phyloP scores from a whole-genome alignment of 2,329 filamentous ascomycete species.

The Harringtonia lauricola region DNA sequence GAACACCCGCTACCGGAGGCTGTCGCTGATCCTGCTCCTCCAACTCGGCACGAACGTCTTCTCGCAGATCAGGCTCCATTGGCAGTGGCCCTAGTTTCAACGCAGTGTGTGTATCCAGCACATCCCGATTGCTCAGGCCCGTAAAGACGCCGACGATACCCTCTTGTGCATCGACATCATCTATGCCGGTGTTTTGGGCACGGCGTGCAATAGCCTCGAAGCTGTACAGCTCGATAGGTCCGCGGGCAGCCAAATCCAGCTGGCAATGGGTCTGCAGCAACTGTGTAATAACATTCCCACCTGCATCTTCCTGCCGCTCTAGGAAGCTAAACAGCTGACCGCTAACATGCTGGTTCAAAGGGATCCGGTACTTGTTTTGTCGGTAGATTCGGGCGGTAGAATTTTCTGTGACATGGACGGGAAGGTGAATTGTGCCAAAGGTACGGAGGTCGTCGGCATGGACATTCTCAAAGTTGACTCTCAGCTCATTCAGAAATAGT shows the following conservation, averaged over 20 bases:
- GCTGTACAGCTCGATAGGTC: slow-evolving; percentile 52
- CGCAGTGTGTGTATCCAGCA: slow-evolving; percentile 41
- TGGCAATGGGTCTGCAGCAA: slow-evolving; percentile 54
- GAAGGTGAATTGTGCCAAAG: slow-evolving; percentile 62
- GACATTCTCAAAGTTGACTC: slow-evolving; percentile 58
- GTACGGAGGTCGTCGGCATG: slow-evolving; percentile 71
- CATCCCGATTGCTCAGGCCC: slow-evolving; percentile 49
- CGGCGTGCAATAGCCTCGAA: slow-evolving; percentile 49
- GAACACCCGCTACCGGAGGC: slow-evolving; percentile 58
- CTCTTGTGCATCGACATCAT: slow-evolving; percentile 52
- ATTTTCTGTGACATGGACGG: slow-evolving; percentile 70
- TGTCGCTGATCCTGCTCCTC: slow-evolving; percentile 73
- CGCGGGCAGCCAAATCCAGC: slow-evolving; percentile 46
- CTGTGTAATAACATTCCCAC: slow-evolving; percentile 66
- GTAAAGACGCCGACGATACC: slow-evolving; percentile 53
- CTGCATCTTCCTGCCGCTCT: slow-evolving; percentile 73
- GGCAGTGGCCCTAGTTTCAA: slow-evolving; percentile 74
- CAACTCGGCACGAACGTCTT: slow-evolving; percentile 78
- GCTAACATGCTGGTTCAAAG: slow-evolving; percentile 76
- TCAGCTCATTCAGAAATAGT: slow-evolving; percentile 59
- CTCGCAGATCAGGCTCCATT: slow-evolving; percentile 70
- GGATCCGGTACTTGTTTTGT: slow-evolving; percentile 79
- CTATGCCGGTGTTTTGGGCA: slow-evolving; percentile 49
- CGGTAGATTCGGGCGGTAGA: slow-evolving; percentile 69
- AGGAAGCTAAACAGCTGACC: slow-evolving; percentile 78